Conservation (phyloP, 2,329 filamentous ascomycete genomes). For the Chaetomiaceae sp. region DNA sequence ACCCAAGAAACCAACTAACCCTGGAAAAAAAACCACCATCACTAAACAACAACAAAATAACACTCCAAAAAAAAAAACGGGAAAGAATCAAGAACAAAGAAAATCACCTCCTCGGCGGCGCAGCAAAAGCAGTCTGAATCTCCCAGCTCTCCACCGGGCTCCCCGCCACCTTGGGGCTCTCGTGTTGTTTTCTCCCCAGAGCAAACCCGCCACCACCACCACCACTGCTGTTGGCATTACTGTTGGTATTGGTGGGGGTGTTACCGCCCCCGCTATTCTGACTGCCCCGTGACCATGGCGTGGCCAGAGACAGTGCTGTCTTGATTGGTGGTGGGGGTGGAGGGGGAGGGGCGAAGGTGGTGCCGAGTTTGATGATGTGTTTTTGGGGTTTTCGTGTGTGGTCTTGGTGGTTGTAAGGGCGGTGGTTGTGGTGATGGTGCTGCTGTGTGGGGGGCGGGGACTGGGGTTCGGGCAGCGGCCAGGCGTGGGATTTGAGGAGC, state of each 20-base stretch:
- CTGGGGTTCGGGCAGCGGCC: slow-evolving; percentile 8
- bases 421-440: neutral
- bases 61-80: neutral
- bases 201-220: slow-evolving; percentile 2
- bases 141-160: slow-evolving; percentile 34
- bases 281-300: neutral
- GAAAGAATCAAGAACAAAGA: neutral
- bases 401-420: no score
- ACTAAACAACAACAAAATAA: no score
- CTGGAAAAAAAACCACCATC: no score
- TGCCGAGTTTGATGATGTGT: neutral
- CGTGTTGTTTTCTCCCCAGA: slow-evolving; percentile 6
- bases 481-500: slow-evolving; percentile 14
- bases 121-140: slow-evolving; percentile 38
- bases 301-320: neutral
- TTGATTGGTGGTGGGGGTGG: slow-evolving; percentile 18
- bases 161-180: slow-evolving; percentile 23
- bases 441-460: neutral
- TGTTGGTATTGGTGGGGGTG: no score
- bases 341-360: neutral
- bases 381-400: neutral
- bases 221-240: neutral
- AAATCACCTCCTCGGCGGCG: slow-evolving; percentile 26
- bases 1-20: neutral
- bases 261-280: no score